Conservation (phyloP, 257 asterid species). For the Echium plantagineum region DNA sequence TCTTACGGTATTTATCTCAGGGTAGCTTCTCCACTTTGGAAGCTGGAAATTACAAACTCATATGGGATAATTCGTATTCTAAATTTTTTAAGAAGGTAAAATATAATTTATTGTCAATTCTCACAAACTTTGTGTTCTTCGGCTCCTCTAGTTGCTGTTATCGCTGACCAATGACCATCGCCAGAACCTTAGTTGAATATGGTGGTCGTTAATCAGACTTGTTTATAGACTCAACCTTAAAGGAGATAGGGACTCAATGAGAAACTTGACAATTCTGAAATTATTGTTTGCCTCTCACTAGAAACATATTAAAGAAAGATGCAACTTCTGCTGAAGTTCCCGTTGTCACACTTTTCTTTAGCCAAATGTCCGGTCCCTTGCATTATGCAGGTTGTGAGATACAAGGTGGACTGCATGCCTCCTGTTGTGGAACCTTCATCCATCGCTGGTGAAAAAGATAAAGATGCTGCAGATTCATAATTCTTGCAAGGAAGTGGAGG, state of each 20-base stretch:
- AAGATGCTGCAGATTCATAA: neutral
- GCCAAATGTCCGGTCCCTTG: slow-evolving; percentile 1
- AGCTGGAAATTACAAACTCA: slow-evolving; percentile 85
- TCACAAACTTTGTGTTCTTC: too few species aligned
- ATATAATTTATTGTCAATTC: neutral
- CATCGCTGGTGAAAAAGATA: slow-evolving; percentile 17
- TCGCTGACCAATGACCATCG: too few species aligned
- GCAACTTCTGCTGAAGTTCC: too few species aligned
- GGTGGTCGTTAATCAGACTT: too few species aligned
- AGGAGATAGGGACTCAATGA: too few species aligned
- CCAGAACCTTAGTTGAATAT: neutral
- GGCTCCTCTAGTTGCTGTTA: too few species aligned
- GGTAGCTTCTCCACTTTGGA: slow-evolving; percentile 81
- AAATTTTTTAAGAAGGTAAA: slow-evolving; percentile 76
- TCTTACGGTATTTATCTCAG: slow-evolving; percentile 31
- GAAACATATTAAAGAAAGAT: too few species aligned
- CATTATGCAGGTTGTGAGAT: slow-evolving; percentile 53
- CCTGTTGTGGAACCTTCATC: slow-evolving; percentile 57
- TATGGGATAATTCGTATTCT: slow-evolving; percentile 91
- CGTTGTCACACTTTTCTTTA: neutral
- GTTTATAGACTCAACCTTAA: too few species aligned
- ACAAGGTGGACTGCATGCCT: slow-evolving; percentile 92
- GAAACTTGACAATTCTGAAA: too few species aligned
- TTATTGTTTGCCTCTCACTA: too few species aligned
- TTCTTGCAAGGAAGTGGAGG: too few species aligned